Base-by-base conservation (phyloP, 352 stramenopile species). In the Phytophthora niederhauseri region DNA sequence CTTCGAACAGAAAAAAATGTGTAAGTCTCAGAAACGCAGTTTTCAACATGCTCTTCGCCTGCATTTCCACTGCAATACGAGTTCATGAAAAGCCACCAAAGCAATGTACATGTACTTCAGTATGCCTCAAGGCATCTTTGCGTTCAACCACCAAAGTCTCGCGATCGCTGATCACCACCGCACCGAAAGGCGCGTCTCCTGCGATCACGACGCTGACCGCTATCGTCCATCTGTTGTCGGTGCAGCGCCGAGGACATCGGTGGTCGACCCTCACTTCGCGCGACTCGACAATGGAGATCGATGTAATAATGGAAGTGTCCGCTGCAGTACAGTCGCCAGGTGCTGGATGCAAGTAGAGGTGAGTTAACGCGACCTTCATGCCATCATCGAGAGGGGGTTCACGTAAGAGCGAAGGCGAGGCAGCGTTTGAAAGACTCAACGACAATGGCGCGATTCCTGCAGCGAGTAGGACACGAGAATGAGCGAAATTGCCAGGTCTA, bases 301-400 rank as follows among this genome's bases (percentile, higher is more conserved):
- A 19, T 49, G 41, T 49, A 20, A 24, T 49, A 20, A 24, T 50
- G 43, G 11, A 50, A 50, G 43, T 50, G 43, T 26, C 43, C 14
- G 38, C 38, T 41, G 14, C 34, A 41, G 34, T 34, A 34, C 36
- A 50, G 15, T 50, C 48, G 19, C 19, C 48, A 31, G 48, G 6
- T 41, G 48, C 24, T 65, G 30, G 46, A 48, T 57, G 4, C 11
- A 17, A 28, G 43, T 57, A 64, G 57, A 64, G 45, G 57, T 41
- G 36, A 45, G 36, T 26, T 26, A n/a, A n/a, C 38, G 24, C 12
- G 50, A 7, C 24, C 4, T 36, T 26, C 51, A 43, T 43, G 7
- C 11, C 6, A 28, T 58, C 52, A n/a, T 34, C 15, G 12, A 34
- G 9, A 31, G 48, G 0, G 41, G 0, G 17, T 6, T 14, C 6